A percentile compares a stretch with the other conserved stretches of the same genome.
Conservation (phyloP, 2,329 filamentous ascomycete genomes). For the Aspergillus tamarii region DNA sequence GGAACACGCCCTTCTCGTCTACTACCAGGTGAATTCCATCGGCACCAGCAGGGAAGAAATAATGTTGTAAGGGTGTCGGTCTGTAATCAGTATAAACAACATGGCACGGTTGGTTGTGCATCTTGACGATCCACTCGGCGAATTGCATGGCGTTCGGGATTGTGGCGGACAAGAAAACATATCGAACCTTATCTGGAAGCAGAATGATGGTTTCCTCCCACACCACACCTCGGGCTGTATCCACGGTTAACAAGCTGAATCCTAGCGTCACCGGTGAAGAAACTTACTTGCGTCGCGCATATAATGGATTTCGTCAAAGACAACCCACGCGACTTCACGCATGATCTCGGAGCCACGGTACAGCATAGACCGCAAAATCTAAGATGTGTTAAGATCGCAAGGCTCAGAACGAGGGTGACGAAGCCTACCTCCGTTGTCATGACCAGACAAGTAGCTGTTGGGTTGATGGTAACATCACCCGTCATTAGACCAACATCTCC, state of each 20-base stretch:
- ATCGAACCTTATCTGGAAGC: conserved; percentile 96
- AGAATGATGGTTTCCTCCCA: conserved; percentile 99
- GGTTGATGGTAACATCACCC: conserved; percentile 98
- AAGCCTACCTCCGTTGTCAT: conserved; percentile 83
- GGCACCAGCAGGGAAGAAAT: conserved; percentile 92
- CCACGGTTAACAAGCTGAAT: conserved; percentile 20
- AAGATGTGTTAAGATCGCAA: conserved; percentile 8
- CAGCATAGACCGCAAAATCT: conserved; percentile 96
- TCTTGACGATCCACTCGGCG: conserved; percentile 98
- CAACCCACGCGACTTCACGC: conserved; percentile 97
- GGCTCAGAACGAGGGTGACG: background rate
- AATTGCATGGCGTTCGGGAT: conserved; percentile 99
- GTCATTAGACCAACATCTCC: conserved; percentile 98
- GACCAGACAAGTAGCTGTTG: conserved; percentile 93
- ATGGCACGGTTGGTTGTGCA: conserved; percentile 95
- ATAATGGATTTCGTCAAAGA: conserved; percentile 99
- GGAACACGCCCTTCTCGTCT: conserved; percentile 94
- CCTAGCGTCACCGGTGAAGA: background rate
- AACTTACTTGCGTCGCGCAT: conserved; percentile 78
- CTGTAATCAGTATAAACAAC: conserved; percentile 99
- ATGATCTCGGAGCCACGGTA: conserved; percentile 98
- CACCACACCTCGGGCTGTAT: conserved; percentile 78
- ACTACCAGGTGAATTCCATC: conserved; percentile 93
- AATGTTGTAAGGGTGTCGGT: conserved; percentile 94
- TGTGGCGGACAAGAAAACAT: conserved; percentile 96